A percentile compares a stretch with the other conserved stretches of the same genome.
phyloP scores from a whole-genome alignment of 306 rosid species.

The Medicago ruthenica region DNA sequence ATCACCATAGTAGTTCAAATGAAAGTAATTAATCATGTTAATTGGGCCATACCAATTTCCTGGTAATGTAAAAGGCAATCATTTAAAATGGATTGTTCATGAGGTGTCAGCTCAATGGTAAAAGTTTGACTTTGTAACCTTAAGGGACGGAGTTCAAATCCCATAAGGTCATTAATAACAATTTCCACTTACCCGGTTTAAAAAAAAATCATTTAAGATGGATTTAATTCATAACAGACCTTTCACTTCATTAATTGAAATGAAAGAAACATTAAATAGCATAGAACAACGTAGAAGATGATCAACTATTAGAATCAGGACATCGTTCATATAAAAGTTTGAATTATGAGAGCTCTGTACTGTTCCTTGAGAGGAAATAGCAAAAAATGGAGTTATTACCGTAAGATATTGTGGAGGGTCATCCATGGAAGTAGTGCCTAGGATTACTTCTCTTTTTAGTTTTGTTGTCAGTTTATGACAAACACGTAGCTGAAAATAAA shows the following conservation, averaged over 20 bases:
- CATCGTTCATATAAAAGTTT: conserved; percentile 13
- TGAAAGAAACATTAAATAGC: conserved; percentile 6
- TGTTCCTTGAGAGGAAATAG: neutral
- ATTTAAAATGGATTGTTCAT: no score
- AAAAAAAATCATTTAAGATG: no score
- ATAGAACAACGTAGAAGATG: neutral
- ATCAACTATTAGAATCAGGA: conserved; percentile 3
- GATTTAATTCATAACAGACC: neutral
- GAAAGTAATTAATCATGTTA: no score
- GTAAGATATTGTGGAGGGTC: conserved; percentile 79
- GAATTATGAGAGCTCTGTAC: conserved; percentile 7
- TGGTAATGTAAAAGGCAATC: no score
- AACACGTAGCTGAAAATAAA: conserved; percentile 76
- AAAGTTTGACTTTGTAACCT: no score
- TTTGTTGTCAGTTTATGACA: conserved; percentile 90
- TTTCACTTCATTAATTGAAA: conserved; percentile 1
- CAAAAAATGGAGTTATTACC: conserved; percentile 53
- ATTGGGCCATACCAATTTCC: no score
- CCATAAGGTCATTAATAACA: no score
- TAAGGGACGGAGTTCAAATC: no score
- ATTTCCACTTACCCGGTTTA: no score
- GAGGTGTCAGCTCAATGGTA: no score
- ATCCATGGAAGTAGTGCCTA: conserved; percentile 78
- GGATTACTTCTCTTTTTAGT: conserved; percentile 81
- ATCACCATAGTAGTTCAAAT: no score